phyloP scores from a whole-genome alignment of 768 basidiomycete genomes.

The Tylopilus cervinicoccineus region DNA sequence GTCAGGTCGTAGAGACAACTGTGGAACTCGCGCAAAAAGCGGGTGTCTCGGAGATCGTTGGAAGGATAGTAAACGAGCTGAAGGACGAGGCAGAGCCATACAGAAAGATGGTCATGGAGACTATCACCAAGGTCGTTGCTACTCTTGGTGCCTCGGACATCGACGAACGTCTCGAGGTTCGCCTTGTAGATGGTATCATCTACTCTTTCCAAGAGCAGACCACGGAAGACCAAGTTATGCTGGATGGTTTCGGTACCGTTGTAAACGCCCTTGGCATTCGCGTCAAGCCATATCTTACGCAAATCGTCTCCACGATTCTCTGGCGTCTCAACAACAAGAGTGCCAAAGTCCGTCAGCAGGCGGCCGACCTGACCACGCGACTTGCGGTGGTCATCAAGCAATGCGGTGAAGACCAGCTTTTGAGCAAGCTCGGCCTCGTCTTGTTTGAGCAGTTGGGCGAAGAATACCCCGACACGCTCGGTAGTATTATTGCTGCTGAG shows the following conservation, averaged over 20 bases:
- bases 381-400: conserved; percentile 98
- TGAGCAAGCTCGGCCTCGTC: conserved; percentile 95
- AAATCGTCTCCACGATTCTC: conserved; percentile 97
- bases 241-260: conserved; percentile 97
- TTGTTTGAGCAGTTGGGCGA: conserved; percentile 98
- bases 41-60: conserved; percentile 95
- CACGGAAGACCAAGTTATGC: conserved; percentile 97
- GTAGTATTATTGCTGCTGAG: conserved; percentile 98
- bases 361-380: conserved; percentile 95
- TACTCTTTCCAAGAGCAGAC: conserved; percentile 99
- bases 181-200: conserved; percentile 97
- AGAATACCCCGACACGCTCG: conserved; percentile 98
- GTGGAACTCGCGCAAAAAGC: conserved; percentile 97
- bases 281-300: conserved; percentile 97
- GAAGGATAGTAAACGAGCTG: conserved; percentile 63
- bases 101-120: conserved; percentile 99
- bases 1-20: conserved; percentile 97
- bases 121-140: conserved; percentile 93
- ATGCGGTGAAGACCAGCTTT: conserved; percentile 92
- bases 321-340: conserved; percentile 99
- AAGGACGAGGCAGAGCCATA: conserved; percentile 70
- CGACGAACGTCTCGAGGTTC: conserved; percentile 91
- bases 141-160: conserved; percentile 96
- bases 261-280: conserved; percentile 95
- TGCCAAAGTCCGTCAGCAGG: conserved; percentile 98